Base-by-base conservation (phyloP, 805 yeast species). In the Nakazawaea ambrosiae region DNA sequence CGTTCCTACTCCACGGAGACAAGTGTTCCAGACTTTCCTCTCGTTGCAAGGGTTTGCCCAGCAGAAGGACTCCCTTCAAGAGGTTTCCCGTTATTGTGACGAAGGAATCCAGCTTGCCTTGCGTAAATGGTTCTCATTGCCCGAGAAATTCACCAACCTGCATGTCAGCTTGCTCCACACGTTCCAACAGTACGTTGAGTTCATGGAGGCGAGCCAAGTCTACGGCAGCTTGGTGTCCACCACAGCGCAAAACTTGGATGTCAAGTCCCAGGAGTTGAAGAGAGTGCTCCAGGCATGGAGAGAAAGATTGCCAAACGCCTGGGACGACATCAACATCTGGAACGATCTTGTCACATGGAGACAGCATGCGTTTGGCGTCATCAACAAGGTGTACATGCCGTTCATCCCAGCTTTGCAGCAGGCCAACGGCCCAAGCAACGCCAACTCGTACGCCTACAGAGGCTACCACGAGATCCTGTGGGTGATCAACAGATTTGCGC, bases 401-500 rank as follows among this genome's bases (percentile, higher is more conserved):
- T 70, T 94, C 51, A 82, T 89, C 43, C 95, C 96, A 1, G 77
- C 86, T 2, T 55, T 86, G 25, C 96, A 86, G 49, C 87, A 82
- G 44, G 60, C 68, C 17, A 66, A 63, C 39, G 45, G 43, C 12
- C 72, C 63, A 47, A 78, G 79, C 33, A 80, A 78, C 48, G 84
- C 85, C 22, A 86, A 87, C 54, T 88, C 97, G 1, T 89, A 88
- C 53, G 97, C 96, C 1, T 94, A 90, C 60, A 72, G 98, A 46
- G 99, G 99, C 1, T 92, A 86, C 61, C 99, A 92, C 57, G 99
- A 92, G 60, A 87, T 90, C 57, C 98, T 98, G 0, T 94, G 98
- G 97, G 96, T 92, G 6, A 90, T 92, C 51, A 92, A 92, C 60
- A 65, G 97, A 37, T 92, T 92, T 66, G 98, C 99, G 0, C 98